Percentiles rank a stretch among this genome's conserved stretches.
Evolutionary conservation across 768 basidiomycete species (phyloP).

Genomic region (Rhodotorula diobovata): DNA sequence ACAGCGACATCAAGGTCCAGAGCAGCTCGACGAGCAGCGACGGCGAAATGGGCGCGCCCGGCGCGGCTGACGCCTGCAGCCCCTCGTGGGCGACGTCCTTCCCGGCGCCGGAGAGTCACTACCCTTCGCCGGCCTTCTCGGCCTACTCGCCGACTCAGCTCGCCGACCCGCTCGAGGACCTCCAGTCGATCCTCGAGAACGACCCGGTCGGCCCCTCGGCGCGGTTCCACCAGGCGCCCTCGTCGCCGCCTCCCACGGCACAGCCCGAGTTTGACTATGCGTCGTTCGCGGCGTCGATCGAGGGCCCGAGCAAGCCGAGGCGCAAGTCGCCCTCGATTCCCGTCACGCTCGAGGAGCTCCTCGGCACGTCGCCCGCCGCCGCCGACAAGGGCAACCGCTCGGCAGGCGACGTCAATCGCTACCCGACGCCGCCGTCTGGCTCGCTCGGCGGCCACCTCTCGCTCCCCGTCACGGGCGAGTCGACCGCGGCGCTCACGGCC

Average conservation of each 20-base stretch:
- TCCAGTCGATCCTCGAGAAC: constrained; percentile 35
- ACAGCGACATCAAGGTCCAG: neutral
- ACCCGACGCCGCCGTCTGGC: constrained; percentile 29
- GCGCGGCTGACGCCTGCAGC: neutral
- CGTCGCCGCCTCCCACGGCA: neutral
- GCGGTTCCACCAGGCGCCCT: neutral
- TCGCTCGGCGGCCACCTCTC: neutral
- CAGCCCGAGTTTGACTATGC: constrained; percentile 25
- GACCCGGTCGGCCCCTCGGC: constrained; percentile 22
- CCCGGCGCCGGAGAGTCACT: constrained; percentile 30
- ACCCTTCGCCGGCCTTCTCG: constrained; percentile 34
- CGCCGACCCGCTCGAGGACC: constrained; percentile 21
- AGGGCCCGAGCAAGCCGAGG: constrained; percentile 11
- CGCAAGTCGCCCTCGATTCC: neutral
- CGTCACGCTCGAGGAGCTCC: constrained; percentile 15
- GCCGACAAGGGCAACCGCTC: too few relatives aligned
- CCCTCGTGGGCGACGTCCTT: constrained; percentile 2
- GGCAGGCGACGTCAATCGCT: neutral
- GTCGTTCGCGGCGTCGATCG: constrained; percentile 32
- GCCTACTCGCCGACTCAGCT: constrained; percentile 20
- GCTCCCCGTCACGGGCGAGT: neutral
- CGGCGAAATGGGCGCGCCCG: neutral
- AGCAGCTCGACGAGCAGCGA: constrained; percentile 4
- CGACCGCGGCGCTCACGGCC: neutral
- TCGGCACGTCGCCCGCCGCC: neutral